Evolutionary conservation across 176 grass and related monocot genomes (phyloP).

Genomic region (Ensete glaucum): DNA sequence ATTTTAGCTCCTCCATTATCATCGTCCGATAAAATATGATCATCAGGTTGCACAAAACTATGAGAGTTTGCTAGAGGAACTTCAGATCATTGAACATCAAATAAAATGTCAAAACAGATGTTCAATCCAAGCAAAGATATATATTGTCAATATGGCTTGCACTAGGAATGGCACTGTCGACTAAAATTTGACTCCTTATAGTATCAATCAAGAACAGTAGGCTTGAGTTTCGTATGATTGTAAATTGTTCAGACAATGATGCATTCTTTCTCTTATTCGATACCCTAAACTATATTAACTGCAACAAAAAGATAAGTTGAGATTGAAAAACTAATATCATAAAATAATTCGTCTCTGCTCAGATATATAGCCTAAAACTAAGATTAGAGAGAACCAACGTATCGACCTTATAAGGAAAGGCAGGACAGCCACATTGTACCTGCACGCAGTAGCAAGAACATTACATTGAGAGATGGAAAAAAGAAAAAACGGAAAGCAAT

Average conservation of each 20-base stretch:
- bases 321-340: neutral
- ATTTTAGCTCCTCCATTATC: slow-evolving; percentile 90
- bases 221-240: slow-evolving; percentile 97
- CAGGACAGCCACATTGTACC: neutral
- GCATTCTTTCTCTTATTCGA: slow-evolving; percentile 86
- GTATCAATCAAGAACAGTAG: slow-evolving; percentile 85
- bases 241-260: slow-evolving; percentile 87
- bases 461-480: neutral
- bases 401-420: too few species aligned
- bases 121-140: neutral
- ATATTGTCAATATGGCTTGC: neutral
- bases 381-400: too few species aligned
- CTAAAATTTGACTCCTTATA: slow-evolving; percentile 67
- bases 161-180: neutral
- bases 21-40: slow-evolving; percentile 96
- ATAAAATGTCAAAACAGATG: neutral
- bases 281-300: slow-evolving; percentile 82
- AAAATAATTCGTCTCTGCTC: too few species aligned
- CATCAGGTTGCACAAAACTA: slow-evolving; percentile 90
- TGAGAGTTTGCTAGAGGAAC: slow-evolving; percentile 84
- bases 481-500: neutral
- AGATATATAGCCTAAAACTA: too few species aligned
- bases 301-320: slow-evolving; percentile 7
- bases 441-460: neutral
- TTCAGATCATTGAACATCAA: slow-evolving; percentile 51